These are phyloP conservation scores for Fulvia fulva DNA, from an alignment of 2,329 filamentous ascomycete species.

Conservation along the genomic window DNA sequence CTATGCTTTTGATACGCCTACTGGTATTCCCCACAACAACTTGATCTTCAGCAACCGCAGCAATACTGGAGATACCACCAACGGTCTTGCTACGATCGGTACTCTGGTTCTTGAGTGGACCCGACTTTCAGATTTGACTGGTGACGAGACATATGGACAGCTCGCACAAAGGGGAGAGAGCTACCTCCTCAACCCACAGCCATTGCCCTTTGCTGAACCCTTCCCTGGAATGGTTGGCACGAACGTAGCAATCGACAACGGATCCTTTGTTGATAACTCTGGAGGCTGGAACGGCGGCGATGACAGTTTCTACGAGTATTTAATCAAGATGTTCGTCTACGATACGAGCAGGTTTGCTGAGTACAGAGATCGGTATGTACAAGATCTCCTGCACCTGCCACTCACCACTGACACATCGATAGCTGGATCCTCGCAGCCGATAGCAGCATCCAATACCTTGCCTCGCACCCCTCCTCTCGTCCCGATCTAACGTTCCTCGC, in stretches of 20 bases:
- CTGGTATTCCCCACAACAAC: slow-evolving; percentile 69
- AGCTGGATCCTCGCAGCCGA: slow-evolving; percentile 70
- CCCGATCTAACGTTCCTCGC: slow-evolving; percentile 71
- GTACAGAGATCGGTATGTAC: slow-evolving; percentile 56
- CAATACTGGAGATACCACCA: slow-evolving; percentile 51
- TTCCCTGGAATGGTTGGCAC: slow-evolving; percentile 74
- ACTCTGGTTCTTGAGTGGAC: slow-evolving; percentile 83
- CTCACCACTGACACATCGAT: neutral
- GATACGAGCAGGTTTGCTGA: slow-evolving; percentile 58
- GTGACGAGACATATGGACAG: slow-evolving; percentile 61
- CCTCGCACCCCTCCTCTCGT: slow-evolving; percentile 61
- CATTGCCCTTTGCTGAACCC: slow-evolving; percentile 57
- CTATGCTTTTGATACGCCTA: slow-evolving; percentile 72
- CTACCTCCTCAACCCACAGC: slow-evolving; percentile 65
- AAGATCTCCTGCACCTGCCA: neutral
- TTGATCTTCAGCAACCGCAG: slow-evolving; percentile 54
- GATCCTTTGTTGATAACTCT: slow-evolving; percentile 60
- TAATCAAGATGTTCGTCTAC: slow-evolving; percentile 88
- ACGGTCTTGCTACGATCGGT: slow-evolving; percentile 72
- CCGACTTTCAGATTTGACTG: slow-evolving; percentile 70
- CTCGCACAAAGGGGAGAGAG: slow-evolving; percentile 65
- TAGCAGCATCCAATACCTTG: slow-evolving; percentile 67
- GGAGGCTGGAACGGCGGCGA: slow-evolving; percentile 76
- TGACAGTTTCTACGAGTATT: slow-evolving; percentile 84
- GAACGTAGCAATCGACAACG: slow-evolving; percentile 60